Base-by-base conservation (phyloP, 1,284 basidiomycete genomes). In the Cryptococcus sp. region DNA sequence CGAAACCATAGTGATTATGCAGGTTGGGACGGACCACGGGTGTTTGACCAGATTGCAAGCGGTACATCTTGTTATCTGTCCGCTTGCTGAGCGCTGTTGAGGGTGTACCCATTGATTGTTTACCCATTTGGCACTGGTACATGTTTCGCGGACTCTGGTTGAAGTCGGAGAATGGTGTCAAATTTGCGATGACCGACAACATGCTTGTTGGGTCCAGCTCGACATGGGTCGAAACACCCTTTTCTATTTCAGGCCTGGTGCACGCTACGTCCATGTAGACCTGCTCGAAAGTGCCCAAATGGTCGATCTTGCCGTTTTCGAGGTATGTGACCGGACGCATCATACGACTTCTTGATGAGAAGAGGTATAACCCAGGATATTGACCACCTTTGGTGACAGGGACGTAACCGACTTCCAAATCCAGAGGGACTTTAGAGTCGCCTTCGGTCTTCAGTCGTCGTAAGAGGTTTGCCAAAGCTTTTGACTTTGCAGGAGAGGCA, bases 101-200 rank as follows among this genome's bases (percentile, higher is more conserved):
- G 1, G 96, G 95, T 29, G 96, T 99, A 41, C 96, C 96, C 96
- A 99, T 99, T 1, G 92, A 91, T 84, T 99, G 96, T 83, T 99
- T 99, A 79, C 93, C 93, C 96, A 99, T 99, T 88, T 98, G 83
- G 61, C 80, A 81, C 69, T 95, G 82, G 68, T 84, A 84, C 81
- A 83, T 83, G 75, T 84, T 84, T 59, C 83, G 75, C 3, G 83
- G 83, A 40, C 78, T 80, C 70, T 85, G 96, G 78, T 99, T 99
- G 81, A 98, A 99, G 80, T 99, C 95, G 41, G 94, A 84, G 75
- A 86, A 86, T 4, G 84, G 84, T 0, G 84, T 86, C 59, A 86
- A 73, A 70, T 85, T 85, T 64, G 84, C 84, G 43, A 86, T 78
- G 56, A 86, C 82, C 1, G 93, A 96, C 57, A 99, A 81, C 78